Percentiles rank a stretch among this genome's conserved stretches.
These are phyloP conservation scores for Phlegmacium glaucopus DNA, from an alignment of 768 basidiomycete species.

Conservation along the genomic window DNA sequence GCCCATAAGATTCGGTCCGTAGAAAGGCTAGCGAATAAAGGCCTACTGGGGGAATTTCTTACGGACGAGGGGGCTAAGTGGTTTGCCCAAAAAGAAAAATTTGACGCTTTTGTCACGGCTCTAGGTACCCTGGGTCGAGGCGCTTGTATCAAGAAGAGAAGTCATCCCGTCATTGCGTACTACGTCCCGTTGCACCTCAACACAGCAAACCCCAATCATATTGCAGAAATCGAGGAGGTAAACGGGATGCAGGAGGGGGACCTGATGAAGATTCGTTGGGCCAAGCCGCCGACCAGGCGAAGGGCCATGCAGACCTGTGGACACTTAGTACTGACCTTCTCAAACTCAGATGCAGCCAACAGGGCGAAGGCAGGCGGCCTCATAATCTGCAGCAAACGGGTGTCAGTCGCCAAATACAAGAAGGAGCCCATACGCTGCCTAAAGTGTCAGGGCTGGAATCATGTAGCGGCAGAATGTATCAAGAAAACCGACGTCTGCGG, in stretches of 20 bases:
- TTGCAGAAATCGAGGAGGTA: constrained; percentile 4
- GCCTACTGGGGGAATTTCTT: constrained; percentile 3
- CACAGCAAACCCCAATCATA: neutral
- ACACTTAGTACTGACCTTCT: constrained; percentile 9
- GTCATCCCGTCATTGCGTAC: constrained; percentile 5
- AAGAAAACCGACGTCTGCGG: constrained; percentile 11
- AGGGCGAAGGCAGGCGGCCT: constrained; percentile 10
- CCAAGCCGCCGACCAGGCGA: constrained; percentile 7
- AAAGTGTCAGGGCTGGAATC: too few relatives aligned
- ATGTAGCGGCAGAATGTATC: too few relatives aligned
- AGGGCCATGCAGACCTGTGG: constrained; percentile 1
- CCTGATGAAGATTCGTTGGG: constrained; percentile 4
- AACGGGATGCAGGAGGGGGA: constrained; percentile 3
- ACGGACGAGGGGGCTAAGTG: constrained; percentile 1
- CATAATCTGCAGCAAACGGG: too few relatives aligned
- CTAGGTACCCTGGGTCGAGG: neutral
- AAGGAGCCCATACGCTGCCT: too few relatives aligned
- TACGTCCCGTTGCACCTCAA: constrained; percentile 5
- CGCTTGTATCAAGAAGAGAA: neutral
- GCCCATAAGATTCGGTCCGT: neutral
- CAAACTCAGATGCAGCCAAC: constrained; percentile 5
- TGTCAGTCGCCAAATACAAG: too few relatives aligned
- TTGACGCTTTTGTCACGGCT: neutral
- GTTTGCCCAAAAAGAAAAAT: too few relatives aligned
- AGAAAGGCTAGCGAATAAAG: neutral